Evolutionary conservation across 176 grass and related monocot species (phyloP).

Genomic region (Otatea glauca): DNA sequence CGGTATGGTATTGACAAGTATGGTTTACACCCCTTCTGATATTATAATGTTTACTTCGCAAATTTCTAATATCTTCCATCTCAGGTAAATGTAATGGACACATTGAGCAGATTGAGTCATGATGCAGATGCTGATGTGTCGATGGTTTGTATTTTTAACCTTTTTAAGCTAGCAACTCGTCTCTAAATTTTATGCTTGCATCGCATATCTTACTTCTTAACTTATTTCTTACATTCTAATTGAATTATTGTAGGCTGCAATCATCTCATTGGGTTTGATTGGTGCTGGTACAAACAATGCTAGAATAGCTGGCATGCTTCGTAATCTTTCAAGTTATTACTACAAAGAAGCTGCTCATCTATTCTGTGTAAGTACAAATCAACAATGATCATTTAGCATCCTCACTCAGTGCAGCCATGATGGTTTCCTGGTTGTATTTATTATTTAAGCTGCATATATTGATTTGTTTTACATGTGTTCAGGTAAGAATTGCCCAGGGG

Average conservation of each 20-base stretch:
- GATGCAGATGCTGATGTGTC: conserved; percentile 95
- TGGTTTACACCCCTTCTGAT: not conserved
- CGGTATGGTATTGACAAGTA: no score
- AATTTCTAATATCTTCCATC: conserved; percentile 26
- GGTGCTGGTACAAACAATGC: conserved; percentile 98
- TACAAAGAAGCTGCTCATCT: conserved; percentile 98
- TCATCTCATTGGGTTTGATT: conserved; percentile 90
- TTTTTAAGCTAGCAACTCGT: not conserved
- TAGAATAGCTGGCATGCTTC: conserved; percentile 98
- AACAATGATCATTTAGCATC: not conserved
- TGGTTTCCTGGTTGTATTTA: conserved; percentile 19
- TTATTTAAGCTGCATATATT: conserved; percentile 15
- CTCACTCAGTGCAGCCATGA: not conserved
- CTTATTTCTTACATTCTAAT: conserved; percentile 30
- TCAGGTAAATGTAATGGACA: conserved; percentile 99
- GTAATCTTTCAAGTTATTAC: conserved; percentile 98
- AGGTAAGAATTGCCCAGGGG: conserved; percentile 98
- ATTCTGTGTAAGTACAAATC: conserved; percentile 81
- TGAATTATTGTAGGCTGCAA: conserved; percentile 68
- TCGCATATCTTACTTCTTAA: not conserved
- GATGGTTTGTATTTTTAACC: conserved; percentile 58
- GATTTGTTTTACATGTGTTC: conserved; percentile 41
- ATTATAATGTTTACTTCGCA: not conserved
- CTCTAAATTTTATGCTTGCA: conserved; percentile 4
- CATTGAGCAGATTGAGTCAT: conserved; percentile 97